A percentile compares a stretch with the other conserved stretches of the same genome.
Conservation (phyloP, 2,329 filamentous ascomycete genomes). For the Cladosporium sp. region DNA sequence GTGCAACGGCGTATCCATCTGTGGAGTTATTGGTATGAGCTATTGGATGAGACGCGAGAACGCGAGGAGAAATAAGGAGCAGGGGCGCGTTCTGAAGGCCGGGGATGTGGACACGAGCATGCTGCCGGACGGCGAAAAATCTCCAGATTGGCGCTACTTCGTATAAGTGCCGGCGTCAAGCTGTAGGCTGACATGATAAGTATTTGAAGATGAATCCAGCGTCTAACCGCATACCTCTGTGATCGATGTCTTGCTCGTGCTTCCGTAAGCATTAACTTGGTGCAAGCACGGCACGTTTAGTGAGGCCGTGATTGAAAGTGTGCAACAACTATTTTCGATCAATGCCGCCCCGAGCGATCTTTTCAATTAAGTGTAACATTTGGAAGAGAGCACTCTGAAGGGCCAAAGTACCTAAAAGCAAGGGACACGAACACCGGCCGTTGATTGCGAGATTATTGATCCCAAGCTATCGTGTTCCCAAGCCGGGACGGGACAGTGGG, state of each 20-base stretch:
- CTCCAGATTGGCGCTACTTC: slow-evolving; percentile 17
- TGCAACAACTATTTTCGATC: neutral
- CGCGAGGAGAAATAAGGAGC: slow-evolving; percentile 39
- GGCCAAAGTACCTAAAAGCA: neutral
- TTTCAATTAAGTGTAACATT: neutral
- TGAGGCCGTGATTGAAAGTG: neutral
- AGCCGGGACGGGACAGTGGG: no score
- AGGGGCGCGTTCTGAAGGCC: slow-evolving; percentile 28
- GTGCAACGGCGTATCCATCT: slow-evolving; percentile 47
- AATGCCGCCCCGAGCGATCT: neutral
- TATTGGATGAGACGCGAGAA: slow-evolving; percentile 51
- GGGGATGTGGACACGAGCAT: slow-evolving; percentile 13
- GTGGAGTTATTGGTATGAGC: slow-evolving; percentile 41
- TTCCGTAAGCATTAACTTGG: neutral
- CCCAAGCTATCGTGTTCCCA: neutral
- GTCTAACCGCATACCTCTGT: neutral
- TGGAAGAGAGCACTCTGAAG: neutral
- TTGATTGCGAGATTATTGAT: neutral
- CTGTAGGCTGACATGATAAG: neutral
- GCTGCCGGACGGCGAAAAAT: slow-evolving; percentile 10
- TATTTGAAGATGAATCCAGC: neutral
- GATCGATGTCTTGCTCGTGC: neutral
- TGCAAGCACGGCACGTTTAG: neutral
- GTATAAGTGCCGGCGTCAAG: neutral
- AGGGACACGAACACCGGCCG: neutral